A percentile compares a stretch with the other conserved stretches of the same genome.
These are phyloP conservation scores for Amaranthus tricolor DNA, from an alignment of 179 eudicot species.

Conservation along the genomic window DNA sequence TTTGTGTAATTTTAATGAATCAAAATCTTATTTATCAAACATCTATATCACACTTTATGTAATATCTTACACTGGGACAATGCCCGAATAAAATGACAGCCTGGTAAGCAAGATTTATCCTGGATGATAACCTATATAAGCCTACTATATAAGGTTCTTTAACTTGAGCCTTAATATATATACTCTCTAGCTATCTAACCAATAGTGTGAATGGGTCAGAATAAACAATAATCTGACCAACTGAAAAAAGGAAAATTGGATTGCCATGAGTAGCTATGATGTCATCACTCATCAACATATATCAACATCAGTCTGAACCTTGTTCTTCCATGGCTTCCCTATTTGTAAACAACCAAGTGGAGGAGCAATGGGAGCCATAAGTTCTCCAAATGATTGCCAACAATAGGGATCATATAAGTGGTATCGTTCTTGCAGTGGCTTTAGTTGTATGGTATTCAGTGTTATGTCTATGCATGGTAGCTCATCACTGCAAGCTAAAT, in stretches of 20 bases:
- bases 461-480: conserved; percentile 74
- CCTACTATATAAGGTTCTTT: conserved; percentile 13
- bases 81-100: conserved; percentile 21
- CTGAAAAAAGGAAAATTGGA: conserved; percentile 20
- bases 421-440: conserved; percentile 55
- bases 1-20: conserved; percentile 7
- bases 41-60: conserved; percentile 28
- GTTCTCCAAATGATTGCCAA: conserved; percentile 74
- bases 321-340: conserved; percentile 47
- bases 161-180: conserved; percentile 32
- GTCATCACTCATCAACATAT: conserved; percentile 26
- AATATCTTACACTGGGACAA: conserved; percentile 30
- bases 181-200: conserved; percentile 36
- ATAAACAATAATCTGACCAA: conserved; percentile 24
- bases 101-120: conserved; percentile 24
- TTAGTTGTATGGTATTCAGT: conserved; percentile 53
- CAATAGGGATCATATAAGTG: conserved; percentile 70
- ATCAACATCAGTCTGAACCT: conserved; percentile 34
- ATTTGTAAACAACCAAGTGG: conserved; percentile 62
- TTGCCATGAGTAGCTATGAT: conserved; percentile 10
- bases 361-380: conserved; percentile 59
- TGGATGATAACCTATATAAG: conserved; percentile 19
- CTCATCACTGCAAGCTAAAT: conserved; percentile 83
- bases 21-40: conserved; percentile 23
- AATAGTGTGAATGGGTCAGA: conserved; percentile 29